These are phyloP conservation scores for Polygonum maritimum DNA, from an alignment of 148 eudicot species.

Conservation along the genomic window DNA sequence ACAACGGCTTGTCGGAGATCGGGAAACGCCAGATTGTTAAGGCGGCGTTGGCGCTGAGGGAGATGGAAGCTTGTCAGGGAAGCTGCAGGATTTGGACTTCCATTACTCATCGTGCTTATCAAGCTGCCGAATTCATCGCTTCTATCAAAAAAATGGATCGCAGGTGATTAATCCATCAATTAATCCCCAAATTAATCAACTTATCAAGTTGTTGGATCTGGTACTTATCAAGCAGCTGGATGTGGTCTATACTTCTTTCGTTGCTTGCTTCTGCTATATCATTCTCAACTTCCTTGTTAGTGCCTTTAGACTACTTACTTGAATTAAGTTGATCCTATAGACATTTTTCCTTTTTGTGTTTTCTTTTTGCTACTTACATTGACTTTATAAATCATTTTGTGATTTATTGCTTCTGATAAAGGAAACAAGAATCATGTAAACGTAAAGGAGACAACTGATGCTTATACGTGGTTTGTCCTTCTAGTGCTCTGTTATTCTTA, in stretches of 20 bases:
- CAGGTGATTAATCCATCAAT: too few species aligned
- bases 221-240: too few species aligned
- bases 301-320: neutral
- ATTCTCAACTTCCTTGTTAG: neutral
- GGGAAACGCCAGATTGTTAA: too few species aligned
- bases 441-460: neutral
- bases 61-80: too few species aligned
- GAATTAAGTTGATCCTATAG: neutral
- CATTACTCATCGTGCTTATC: too few species aligned
- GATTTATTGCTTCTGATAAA: neutral
- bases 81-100: too few species aligned
- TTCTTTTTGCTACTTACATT: neutral
- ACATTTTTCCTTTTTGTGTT: neutral
- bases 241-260: neutral
- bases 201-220: too few species aligned
- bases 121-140: too few species aligned
- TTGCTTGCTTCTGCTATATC: neutral
- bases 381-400: neutral
- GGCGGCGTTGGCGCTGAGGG: too few species aligned
- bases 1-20: too few species aligned
- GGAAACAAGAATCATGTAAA: neutral
- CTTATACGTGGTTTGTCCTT: neutral
- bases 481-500: conserved; percentile 3
- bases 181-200: too few species aligned
- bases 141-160: too few species aligned